phyloP scores from a whole-genome alignment of 1,284 basidiomycete genomes.

The Psilocybe mexicana region DNA sequence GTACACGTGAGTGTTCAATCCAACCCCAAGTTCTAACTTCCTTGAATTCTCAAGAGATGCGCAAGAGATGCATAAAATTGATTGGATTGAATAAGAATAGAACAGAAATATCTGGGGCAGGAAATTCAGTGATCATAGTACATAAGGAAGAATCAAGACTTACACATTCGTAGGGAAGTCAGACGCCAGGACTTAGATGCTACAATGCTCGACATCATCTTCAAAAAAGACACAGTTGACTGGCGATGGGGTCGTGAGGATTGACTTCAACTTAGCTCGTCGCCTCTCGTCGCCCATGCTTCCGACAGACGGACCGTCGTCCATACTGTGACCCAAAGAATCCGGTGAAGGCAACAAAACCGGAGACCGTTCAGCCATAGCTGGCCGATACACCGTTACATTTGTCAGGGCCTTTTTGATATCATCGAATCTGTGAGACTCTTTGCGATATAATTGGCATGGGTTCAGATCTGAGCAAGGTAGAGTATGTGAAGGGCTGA shows the following conservation, averaged over 20 bases:
- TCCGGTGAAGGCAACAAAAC: background rate
- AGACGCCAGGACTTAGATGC: too few relatives aligned
- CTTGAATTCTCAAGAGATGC: background rate
- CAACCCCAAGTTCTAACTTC: background rate
- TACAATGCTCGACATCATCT: too few relatives aligned
- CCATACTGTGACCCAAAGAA: background rate
- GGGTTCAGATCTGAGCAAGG: too few relatives aligned
- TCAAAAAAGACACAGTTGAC: too few relatives aligned
- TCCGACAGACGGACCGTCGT: background rate
- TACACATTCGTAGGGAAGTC: background rate
- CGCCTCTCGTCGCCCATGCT: too few relatives aligned
- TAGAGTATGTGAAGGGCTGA: too few relatives aligned
- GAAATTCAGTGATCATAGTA: background rate
- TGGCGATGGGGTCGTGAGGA: too few relatives aligned
- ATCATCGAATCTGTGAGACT: too few relatives aligned
- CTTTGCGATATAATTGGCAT: too few relatives aligned
- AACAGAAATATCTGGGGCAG: background rate
- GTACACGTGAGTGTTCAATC: conserved; percentile 4
- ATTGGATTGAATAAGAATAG: background rate
- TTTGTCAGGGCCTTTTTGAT: too few relatives aligned
- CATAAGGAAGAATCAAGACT: background rate
- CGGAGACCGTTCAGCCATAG: background rate
- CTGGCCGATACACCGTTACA: background rate
- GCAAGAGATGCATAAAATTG: background rate
- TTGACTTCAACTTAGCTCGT: too few relatives aligned